Percentiles rank a stretch among this genome's conserved stretches.
phyloP scores from a whole-genome alignment of 2,329 filamentous ascomycete genomes.

The Fusarium vanettenii region DNA sequence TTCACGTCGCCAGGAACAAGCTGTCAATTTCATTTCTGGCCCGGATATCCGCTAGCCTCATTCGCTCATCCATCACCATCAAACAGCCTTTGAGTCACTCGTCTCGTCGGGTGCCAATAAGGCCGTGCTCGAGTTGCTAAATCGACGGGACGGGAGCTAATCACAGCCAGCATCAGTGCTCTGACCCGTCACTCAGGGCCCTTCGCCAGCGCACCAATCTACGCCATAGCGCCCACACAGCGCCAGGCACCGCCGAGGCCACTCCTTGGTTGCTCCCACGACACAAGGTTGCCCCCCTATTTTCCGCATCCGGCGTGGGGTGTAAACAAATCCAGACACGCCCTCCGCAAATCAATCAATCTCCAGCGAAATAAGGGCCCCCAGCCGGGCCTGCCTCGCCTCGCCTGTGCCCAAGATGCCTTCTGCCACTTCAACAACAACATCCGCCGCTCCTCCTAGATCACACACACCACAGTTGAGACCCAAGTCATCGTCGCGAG shows the following conservation, averaged over 20 bases:
- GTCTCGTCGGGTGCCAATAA: constrained; percentile 6
- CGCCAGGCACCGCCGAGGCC: neutral
- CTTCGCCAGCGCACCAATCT: neutral
- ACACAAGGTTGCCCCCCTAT: constrained; percentile 41
- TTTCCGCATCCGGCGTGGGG: constrained; percentile 43
- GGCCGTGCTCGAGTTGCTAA: constrained; percentile 22
- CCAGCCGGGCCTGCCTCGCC: constrained; percentile 29
- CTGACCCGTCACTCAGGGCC: neutral
- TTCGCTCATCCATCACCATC: neutral
- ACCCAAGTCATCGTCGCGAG: constrained; percentile 47
- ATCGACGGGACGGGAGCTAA: constrained; percentile 36
- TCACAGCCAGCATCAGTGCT: constrained; percentile 15
- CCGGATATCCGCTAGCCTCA: constrained; percentile 26
- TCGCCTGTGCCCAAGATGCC: constrained; percentile 40
- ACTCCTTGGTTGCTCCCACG: constrained; percentile 30
- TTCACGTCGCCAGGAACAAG: constrained; percentile 9
- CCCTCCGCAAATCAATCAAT: constrained; percentile 34
- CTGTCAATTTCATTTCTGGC: constrained; percentile 20
- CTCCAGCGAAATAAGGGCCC: constrained; percentile 39
- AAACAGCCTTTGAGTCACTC: neutral
- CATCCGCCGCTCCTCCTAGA: constrained; percentile 32
- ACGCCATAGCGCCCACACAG: neutral
- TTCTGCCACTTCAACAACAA: constrained; percentile 40
- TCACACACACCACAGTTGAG: constrained; percentile 34
- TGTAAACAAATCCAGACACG: constrained; percentile 47